Evolutionary conservation across 108 stramenopile genomes (phyloP), one percentile per base, ranked within the genome.

Genomic region (Cafeteria roenbergensis): DNA sequence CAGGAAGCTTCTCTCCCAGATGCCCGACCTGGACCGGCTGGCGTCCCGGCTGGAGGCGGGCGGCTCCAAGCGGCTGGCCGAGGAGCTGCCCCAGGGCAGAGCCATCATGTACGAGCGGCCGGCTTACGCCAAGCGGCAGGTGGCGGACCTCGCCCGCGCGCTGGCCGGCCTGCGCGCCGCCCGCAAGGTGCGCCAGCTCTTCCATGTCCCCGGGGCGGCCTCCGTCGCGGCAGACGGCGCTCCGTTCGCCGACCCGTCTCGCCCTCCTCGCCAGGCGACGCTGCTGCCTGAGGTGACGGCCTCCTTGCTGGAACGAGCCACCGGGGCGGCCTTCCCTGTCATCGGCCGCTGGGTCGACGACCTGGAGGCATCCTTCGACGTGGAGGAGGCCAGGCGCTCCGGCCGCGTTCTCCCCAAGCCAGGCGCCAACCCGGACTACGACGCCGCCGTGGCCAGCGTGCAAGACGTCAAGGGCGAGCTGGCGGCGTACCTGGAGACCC

Each of bases 21-120:
- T 87, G 38, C 91, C 90, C 32, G 98, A 99, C 66, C 76, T 99
- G 33, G 98, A 97, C 70, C 86, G 95, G 33, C 73, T 96, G 20
- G 73, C 96, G 54, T 78, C 84, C 52, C 82, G 95, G 28, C 73
- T 95, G 31, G 95, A 99, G 68, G 82, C 87, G 60, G 90, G 93
- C 87, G 85, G 88, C 27, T 62, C 74, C 20, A 52, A 54, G 72
- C 71, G 72, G 48, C 67, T 74, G 30, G 72, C 71, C 22, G 42
- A 24, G 29, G 70, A 71, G 35, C 95, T 97, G 77, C 98, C 98
- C n/a, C 83, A 88, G 57, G 82, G 86, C 51, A 77, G 95, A 35
- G 94, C 94, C 36, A 86, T 97, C 28, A 75, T 97, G 63, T 99
- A 94, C 70, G 98, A 99, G 69, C 73, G 56, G 52, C 78, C 71